These are phyloP conservation scores for Ephemerocybe angulata DNA, from an alignment of 768 basidiomycete genomes.

Conservation along the genomic window DNA sequence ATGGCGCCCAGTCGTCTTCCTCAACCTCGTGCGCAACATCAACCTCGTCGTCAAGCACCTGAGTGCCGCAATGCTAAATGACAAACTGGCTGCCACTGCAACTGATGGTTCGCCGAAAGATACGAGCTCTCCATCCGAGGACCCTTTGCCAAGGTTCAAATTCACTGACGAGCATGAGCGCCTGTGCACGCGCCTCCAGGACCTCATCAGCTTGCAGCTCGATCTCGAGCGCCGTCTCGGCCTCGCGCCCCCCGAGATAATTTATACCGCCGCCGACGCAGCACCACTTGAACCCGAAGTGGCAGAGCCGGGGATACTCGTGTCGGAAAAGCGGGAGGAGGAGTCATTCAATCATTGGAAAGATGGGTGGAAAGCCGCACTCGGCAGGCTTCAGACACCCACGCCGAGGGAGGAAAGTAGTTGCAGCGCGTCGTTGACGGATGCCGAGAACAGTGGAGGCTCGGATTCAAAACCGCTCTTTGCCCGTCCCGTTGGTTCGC, in stretches of 20 bases:
- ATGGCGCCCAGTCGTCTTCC: slow-evolving; percentile 75
- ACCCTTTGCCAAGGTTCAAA: slow-evolving; percentile 37
- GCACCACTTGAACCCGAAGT: slow-evolving; percentile 35
- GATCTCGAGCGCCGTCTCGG: slow-evolving; percentile 61
- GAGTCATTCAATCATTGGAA: no score
- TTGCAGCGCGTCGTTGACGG: no score
- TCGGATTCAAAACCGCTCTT: no score
- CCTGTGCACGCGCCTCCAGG: slow-evolving; percentile 54
- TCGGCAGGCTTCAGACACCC: no score
- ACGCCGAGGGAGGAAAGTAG: no score
- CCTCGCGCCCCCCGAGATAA: slow-evolving; percentile 46
- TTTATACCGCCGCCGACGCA: slow-evolving; percentile 38
- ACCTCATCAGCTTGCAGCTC: slow-evolving; percentile 52
- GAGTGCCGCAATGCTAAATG: slow-evolving; percentile 50
- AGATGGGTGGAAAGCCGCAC: no score
- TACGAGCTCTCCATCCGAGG: slow-evolving; percentile 13
- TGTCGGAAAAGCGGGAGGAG: no score
- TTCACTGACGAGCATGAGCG: slow-evolving; percentile 62
- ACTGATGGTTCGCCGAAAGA: no score
- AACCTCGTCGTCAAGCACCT: slow-evolving; percentile 58
- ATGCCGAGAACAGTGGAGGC: no score
- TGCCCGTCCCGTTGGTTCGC: no score
- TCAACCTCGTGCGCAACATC: slow-evolving; percentile 75
- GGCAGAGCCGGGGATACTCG: no score
- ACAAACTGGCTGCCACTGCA: no score